Base-by-base conservation (phyloP, 306 rosid genomes). In the Castanospermum australe region DNA sequence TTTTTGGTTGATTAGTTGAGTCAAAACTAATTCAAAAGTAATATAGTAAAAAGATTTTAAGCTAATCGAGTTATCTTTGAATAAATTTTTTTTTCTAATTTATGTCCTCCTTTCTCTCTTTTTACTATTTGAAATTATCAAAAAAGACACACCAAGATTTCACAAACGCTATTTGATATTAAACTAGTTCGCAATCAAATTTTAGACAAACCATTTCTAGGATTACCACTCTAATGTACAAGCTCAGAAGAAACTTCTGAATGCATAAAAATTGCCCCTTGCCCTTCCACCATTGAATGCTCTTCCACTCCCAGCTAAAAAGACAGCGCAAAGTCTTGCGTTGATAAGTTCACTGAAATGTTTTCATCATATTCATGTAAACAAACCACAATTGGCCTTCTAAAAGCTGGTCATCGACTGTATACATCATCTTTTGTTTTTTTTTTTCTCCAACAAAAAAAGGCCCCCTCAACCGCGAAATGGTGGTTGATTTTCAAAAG, bases 401-500 rank as follows among this genome's bases (percentile, higher is more conserved):
- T 69, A 35, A 36, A 61, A 60, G 76, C 50, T 75, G 56, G 75
- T 61, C 70, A 76, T 65, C 71, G 65, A 74, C 71, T 79, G 50
- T 56, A 56, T 20, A 13, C 76, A 67, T 60, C 50, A 24, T 79
- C 75, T 25, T 55, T n/a, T 32, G 20, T 6, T 13, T 54, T 38
- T 73, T 73, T 28, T 8, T 21, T 25, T 67, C 20, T 13, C 22
- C 12, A 2, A 54, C 21, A 64, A 61, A 70, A 33, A 7, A 28
- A 71, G 75, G 45, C 47, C 6, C 38, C 78, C 33, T 90, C 87
- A 85, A 69, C 85, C 66, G 66, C 79, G 90, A 85, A 86, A 86
- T 12, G 95, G 97, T 15, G 92, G 92, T 79, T 88, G 89, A 57
- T 88, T 90, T 85, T 94, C 97, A 0, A 90, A 92, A 72, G 97